Conservation (phyloP, 805 yeast species). For the Candida morakotiae region DNA sequence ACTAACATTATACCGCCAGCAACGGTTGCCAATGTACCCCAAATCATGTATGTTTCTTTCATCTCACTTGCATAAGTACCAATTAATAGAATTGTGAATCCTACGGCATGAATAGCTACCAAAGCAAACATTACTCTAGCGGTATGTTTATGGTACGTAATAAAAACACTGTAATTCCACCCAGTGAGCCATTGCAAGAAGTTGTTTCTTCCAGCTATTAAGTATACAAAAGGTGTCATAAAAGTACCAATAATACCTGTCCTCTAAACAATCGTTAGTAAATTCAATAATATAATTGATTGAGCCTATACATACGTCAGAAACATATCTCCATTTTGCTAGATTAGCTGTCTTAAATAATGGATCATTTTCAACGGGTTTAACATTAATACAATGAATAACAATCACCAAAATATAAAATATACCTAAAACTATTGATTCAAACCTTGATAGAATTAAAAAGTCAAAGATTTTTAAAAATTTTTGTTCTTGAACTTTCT, state of each 20-base stretch:
- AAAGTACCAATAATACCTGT: constrained; percentile 45
- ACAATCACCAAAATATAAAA: constrained; percentile 18
- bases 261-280: too few relatives aligned
- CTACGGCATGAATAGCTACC: constrained; percentile 26
- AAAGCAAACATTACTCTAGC: constrained; percentile 27
- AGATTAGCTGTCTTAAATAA: constrained; percentile 12
- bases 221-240: constrained; percentile 47
- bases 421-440: constrained; percentile 22
- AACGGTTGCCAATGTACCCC: constrained; percentile 38
- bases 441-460: constrained; percentile 34
- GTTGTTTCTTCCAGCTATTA: constrained; percentile 63
- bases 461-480: constrained; percentile 5
- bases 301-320: constrained; percentile 35
- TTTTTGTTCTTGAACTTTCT: constrained; percentile 14
- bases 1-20: constrained; percentile 25
- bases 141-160: constrained; percentile 43
- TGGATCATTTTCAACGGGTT: constrained; percentile 18
- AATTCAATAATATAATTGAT: too few relatives aligned
- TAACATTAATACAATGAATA: constrained; percentile 8
- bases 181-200: constrained; percentile 56
- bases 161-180: constrained; percentile 45
- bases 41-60: constrained; percentile 19
- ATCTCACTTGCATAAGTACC: constrained; percentile 11
- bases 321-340: constrained; percentile 30
- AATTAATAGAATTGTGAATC: constrained; percentile 19